Evolutionary conservation across 2,329 filamentous ascomycete genomes (phyloP).

Genomic region (Didymella segeticola): DNA sequence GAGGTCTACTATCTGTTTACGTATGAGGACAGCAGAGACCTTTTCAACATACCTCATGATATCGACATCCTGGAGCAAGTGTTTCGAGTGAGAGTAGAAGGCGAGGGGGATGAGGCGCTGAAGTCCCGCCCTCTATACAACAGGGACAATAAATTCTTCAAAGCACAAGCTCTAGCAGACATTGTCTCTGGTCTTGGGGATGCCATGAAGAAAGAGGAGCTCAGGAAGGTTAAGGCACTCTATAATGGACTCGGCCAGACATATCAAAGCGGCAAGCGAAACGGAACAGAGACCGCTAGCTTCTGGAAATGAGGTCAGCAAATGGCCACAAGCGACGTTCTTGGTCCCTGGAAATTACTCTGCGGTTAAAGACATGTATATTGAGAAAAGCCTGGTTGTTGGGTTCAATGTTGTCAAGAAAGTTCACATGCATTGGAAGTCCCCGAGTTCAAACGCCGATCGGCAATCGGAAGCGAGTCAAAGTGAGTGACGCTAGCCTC

Average conservation of each 20-base stretch:
- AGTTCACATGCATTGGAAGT: neutral
- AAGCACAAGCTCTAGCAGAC: slow-evolving; percentile 23
- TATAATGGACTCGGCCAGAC: slow-evolving; percentile 23
- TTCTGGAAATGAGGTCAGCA: slow-evolving; percentile 19
- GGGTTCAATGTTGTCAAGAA: neutral
- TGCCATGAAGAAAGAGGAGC: slow-evolving; percentile 18
- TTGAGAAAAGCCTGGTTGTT: neutral
- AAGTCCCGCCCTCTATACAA: slow-evolving; percentile 59
- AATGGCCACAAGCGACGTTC: too few species aligned
- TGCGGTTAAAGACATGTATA: neutral
- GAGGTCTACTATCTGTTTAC: slow-evolving; percentile 66
- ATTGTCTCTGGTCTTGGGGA: slow-evolving; percentile 27
- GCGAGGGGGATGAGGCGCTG: slow-evolving; percentile 37
- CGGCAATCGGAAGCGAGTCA: neutral
- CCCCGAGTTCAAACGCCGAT: slow-evolving; percentile 3
- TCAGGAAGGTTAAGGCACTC: slow-evolving; percentile 57
- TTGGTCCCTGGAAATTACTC: neutral
- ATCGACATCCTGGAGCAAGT: slow-evolving; percentile 65
- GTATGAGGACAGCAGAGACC: slow-evolving; percentile 64
- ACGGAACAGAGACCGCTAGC: slow-evolving; percentile 21
- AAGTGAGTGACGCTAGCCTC: neutral
- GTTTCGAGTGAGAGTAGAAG: slow-evolving; percentile 56
- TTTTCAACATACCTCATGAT: slow-evolving; percentile 64
- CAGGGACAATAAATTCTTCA: slow-evolving; percentile 63
- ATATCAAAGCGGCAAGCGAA: slow-evolving; percentile 26